These are phyloP conservation scores for Clonostachys byssicola DNA, from an alignment of 2,329 filamentous ascomycete genomes.

Conservation along the genomic window DNA sequence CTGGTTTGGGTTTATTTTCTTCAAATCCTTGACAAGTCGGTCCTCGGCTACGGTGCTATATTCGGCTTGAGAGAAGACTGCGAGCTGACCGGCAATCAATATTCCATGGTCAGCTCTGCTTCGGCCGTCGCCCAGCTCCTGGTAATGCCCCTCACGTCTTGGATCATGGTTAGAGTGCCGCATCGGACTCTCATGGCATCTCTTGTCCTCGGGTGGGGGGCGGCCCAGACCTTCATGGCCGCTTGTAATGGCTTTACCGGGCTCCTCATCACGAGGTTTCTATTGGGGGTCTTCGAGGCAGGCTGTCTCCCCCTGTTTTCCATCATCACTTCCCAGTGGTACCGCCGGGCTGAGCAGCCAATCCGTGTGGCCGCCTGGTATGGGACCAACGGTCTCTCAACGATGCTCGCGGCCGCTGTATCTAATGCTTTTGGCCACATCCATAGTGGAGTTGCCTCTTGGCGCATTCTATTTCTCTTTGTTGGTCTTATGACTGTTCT, in stretches of 20 bases:
- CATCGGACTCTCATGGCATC: slow-evolving; percentile 53
- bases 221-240: slow-evolving; percentile 37
- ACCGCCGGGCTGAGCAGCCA: slow-evolving; percentile 51
- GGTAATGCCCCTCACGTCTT: slow-evolving; percentile 57
- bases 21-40: slow-evolving; percentile 54
- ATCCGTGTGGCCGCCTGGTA: slow-evolving; percentile 64
- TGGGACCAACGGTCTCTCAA: slow-evolving; percentile 53
- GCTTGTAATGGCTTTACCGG: slow-evolving; percentile 41
- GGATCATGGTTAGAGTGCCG: slow-evolving; percentile 57
- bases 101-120: slow-evolving; percentile 54
- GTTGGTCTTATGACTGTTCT: slow-evolving; percentile 57
- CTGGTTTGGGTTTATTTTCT: slow-evolving; percentile 57
- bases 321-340: slow-evolving; percentile 43
- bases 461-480: slow-evolving; percentile 54
- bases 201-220: slow-evolving; percentile 38
- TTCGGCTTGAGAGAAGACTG: slow-evolving; percentile 48
- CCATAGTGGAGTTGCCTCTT: slow-evolving; percentile 21
- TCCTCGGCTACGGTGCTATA: slow-evolving; percentile 53
- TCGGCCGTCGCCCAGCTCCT: slow-evolving; percentile 54
- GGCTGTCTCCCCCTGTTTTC: slow-evolving; percentile 44
- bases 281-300: slow-evolving; percentile 44
- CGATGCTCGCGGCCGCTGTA: slow-evolving; percentile 49
- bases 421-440: slow-evolving; percentile 56
- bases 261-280: slow-evolving; percentile 42
- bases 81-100: slow-evolving; percentile 45